A percentile compares a stretch with the other conserved stretches of the same genome.
These are phyloP conservation scores for Narthecium ossifragum DNA, from an alignment of 106 monocot genomes.

Conservation along the genomic window DNA sequence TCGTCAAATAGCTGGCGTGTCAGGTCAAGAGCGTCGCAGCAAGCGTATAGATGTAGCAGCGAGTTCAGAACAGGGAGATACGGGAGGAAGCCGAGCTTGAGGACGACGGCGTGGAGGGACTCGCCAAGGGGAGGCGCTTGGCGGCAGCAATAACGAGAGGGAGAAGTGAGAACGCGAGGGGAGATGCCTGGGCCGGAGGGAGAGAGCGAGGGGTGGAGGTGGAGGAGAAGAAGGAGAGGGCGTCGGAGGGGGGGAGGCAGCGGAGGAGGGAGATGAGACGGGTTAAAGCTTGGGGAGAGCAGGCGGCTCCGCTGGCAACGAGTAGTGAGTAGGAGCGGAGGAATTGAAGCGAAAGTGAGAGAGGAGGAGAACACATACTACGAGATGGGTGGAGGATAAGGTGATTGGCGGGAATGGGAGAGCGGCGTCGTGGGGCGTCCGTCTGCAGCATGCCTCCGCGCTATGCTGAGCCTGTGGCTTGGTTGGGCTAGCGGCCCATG, in stretches of 20 bases:
- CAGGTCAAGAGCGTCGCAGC: slow-evolving; percentile 11
- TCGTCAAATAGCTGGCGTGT: slow-evolving; percentile 33
- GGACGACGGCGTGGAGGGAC: slow-evolving; percentile 18
- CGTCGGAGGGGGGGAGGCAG: slow-evolving; percentile 2
- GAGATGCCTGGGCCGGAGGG: slow-evolving; percentile 22
- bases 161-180: slow-evolving; percentile 18
- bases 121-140: slow-evolving; percentile 16
- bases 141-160: slow-evolving; percentile 21
- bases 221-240: slow-evolving; percentile 24
- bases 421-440: neutral
- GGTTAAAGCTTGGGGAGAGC: slow-evolving; percentile 2
- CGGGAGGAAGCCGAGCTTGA: slow-evolving; percentile 22
- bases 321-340: slow-evolving; percentile 13
- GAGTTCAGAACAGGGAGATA: slow-evolving; percentile 17
- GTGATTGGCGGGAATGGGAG: neutral
- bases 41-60: slow-evolving; percentile 28
- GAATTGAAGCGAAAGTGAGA: slow-evolving; percentile 6
- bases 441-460: no score
- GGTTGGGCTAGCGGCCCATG: no score
- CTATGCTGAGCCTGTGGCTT: no score
- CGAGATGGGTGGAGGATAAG: slow-evolving; percentile 6
- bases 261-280: slow-evolving; percentile 18
- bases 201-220: slow-evolving; percentile 15
- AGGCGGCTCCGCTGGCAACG: slow-evolving; percentile 7
- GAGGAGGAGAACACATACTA: slow-evolving; percentile 8